These are phyloP conservation scores for Pythium oligandrum DNA, from an alignment of 352 stramenopile species.

Conservation along the genomic window DNA sequence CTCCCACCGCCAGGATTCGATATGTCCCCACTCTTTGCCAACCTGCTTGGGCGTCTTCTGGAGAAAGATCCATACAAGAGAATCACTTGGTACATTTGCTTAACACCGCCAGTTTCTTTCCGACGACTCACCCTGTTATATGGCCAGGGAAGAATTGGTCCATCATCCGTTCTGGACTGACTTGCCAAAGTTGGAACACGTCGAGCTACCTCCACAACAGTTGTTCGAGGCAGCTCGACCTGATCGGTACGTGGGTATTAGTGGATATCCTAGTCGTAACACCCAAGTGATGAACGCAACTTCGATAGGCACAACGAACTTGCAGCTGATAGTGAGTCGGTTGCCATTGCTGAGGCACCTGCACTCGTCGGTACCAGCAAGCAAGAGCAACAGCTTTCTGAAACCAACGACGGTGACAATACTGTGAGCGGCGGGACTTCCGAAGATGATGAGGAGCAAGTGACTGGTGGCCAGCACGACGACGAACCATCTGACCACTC, in stretches of 20 bases:
- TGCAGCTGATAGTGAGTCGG: slow-evolving; percentile 5
- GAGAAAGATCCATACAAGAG: slow-evolving; percentile 66
- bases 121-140: not conserved
- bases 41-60: slow-evolving; percentile 53
- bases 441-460: not conserved
- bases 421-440: slow-evolving; percentile 14
- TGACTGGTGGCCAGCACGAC: too few relatives aligned
- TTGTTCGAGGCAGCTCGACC: slow-evolving; percentile 37
- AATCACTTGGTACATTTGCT: slow-evolving; percentile 56
- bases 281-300: too few relatives aligned
- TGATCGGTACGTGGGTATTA: slow-evolving; percentile 1
- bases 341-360: slow-evolving; percentile 3
- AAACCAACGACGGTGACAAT: slow-evolving; percentile 2
- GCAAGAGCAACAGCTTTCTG: not conserved
- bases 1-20: slow-evolving; percentile 38
- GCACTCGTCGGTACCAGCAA: too few relatives aligned
- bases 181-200: slow-evolving; percentile 19
- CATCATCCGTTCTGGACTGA: slow-evolving; percentile 65
- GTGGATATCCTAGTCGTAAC: too few relatives aligned
- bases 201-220: slow-evolving; percentile 54
- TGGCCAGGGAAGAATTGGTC: slow-evolving; percentile 52
- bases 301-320: slow-evolving; percentile 1
- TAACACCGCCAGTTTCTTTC: too few relatives aligned
- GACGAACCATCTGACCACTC: slow-evolving; percentile 3
- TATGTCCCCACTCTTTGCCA: slow-evolving; percentile 52